Percentiles rank a stretch among this genome's conserved stretches.
phyloP scores from a whole-genome alignment of 1,284 basidiomycete species.

The Ganoderma sinense region DNA sequence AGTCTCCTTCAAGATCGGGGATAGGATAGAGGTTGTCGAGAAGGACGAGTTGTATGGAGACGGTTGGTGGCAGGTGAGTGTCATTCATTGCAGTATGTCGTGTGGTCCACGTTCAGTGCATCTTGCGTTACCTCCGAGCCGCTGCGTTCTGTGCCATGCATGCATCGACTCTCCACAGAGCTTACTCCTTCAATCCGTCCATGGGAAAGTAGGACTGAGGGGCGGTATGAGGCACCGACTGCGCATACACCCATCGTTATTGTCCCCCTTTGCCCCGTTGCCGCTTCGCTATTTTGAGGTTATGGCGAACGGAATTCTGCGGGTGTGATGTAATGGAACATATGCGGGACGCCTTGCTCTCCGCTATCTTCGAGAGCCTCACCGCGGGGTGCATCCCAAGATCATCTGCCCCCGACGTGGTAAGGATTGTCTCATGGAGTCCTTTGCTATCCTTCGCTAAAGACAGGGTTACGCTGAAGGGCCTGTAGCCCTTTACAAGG shows the following conservation, averaged over 20 bases:
- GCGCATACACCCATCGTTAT: background rate
- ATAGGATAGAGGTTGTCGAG: constrained; percentile 90
- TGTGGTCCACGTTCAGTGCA: background rate
- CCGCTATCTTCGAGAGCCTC: background rate
- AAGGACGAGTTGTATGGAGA: constrained; percentile 94
- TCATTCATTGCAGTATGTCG: background rate
- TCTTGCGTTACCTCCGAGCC: background rate
- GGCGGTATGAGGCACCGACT: background rate
- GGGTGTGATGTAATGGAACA: constrained; percentile 1
- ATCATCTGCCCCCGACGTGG: too few species aligned
- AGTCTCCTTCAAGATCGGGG: constrained; percentile 86
- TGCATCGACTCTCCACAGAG: background rate
- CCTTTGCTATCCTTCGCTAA: too few species aligned
- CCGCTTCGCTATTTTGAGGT: background rate
- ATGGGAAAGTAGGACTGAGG: background rate
- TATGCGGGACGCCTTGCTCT: background rate
- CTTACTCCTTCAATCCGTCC: background rate
- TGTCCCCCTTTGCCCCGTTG: background rate
- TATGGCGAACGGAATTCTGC: background rate
- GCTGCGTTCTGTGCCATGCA: background rate
- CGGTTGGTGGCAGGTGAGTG: constrained; percentile 98
- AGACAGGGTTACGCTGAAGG: too few species aligned
- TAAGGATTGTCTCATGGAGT: too few species aligned
- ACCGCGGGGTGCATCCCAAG: too few species aligned
- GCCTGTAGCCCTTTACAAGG: too few species aligned